Conservation (phyloP, 2,329 filamentous ascomycete genomes). For the Stagonosporopsis cucurbitacearum region DNA sequence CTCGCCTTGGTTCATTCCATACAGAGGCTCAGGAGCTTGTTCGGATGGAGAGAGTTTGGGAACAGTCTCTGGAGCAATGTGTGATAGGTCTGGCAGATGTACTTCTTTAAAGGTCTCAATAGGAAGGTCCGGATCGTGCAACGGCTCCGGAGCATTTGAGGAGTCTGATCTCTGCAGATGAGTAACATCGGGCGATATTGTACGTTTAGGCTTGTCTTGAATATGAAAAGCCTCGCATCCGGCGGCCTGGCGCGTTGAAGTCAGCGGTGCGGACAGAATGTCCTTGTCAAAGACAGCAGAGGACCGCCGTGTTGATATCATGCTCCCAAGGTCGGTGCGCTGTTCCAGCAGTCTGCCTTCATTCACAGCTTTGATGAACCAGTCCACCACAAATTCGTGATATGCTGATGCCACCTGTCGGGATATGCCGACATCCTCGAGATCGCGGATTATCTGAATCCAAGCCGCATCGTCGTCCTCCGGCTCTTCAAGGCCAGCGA, state of each 20-base stretch:
- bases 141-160: conserved; percentile 9
- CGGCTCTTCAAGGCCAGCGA: conserved; percentile 24
- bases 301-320: conserved; percentile 12
- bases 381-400: conserved; percentile 38
- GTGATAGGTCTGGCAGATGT: neutral
- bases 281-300: conserved; percentile 6
- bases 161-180: conserved; percentile 4
- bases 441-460: conserved; percentile 40
- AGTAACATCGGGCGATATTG: neutral
- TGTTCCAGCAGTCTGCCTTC: conserved; percentile 39
- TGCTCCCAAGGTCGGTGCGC: conserved; percentile 9
- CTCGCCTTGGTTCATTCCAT: neutral
- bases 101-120: neutral
- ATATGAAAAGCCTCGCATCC: neutral
- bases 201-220: neutral
- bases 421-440: conserved; percentile 41
- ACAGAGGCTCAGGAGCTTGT: neutral
- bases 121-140: neutral
- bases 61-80: neutral
- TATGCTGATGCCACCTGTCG: conserved; percentile 31
- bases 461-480: conserved; percentile 38
- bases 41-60: neutral
- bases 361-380: conserved; percentile 42
- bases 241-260: neutral
- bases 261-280: neutral